Evolutionary conservation across 148 eudicot species (phyloP).

Genomic region (Drosera capensis): DNA sequence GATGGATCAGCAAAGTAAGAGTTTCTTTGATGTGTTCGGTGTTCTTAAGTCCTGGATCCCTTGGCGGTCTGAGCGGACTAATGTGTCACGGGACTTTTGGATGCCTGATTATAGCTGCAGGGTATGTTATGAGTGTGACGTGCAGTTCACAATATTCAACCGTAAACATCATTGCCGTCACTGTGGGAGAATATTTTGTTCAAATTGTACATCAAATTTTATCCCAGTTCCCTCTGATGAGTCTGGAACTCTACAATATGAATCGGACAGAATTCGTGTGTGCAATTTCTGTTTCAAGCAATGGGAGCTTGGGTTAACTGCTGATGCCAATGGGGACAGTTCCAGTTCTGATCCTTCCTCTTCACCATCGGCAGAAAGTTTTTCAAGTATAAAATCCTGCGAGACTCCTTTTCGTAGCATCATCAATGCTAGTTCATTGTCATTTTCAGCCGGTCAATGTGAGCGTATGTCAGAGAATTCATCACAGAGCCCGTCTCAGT

Average conservation of each 20-base stretch:
- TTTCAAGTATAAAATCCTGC: slow-evolving; percentile 45
- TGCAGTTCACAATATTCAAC: slow-evolving; percentile 63
- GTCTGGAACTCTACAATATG: slow-evolving; percentile 21
- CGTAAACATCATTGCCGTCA: slow-evolving; percentile 93
- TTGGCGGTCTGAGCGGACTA: slow-evolving; percentile 45
- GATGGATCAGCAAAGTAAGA: slow-evolving; percentile 48
- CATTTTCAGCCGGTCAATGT: slow-evolving; percentile 30
- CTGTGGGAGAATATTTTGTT: slow-evolving; percentile 88
- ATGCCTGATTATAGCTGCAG: slow-evolving; percentile 94
- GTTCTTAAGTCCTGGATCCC: slow-evolving; percentile 66
- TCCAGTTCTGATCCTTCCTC: slow-evolving; percentile 16
- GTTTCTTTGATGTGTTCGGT: slow-evolving; percentile 29
- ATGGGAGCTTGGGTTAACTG: slow-evolving; percentile 48
- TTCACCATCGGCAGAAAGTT: slow-evolving; percentile 46
- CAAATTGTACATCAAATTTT: slow-evolving; percentile 73
- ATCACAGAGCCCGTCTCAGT: slow-evolving; percentile 43
- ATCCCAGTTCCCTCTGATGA: slow-evolving; percentile 38
- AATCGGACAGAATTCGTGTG: slow-evolving; percentile 64
- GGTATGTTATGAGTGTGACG: slow-evolving; percentile 91
- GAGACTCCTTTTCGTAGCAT: slow-evolving; percentile 50
- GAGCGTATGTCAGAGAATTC: slow-evolving; percentile 23
- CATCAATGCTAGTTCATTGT: slow-evolving; percentile 36
- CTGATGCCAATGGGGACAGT: slow-evolving; percentile 31
- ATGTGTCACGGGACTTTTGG: slow-evolving; percentile 90
- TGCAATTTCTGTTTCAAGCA: slow-evolving; percentile 85